Conservation (phyloP, 2,329 filamentous ascomycete genomes). For the Raffaelea arxii region DNA sequence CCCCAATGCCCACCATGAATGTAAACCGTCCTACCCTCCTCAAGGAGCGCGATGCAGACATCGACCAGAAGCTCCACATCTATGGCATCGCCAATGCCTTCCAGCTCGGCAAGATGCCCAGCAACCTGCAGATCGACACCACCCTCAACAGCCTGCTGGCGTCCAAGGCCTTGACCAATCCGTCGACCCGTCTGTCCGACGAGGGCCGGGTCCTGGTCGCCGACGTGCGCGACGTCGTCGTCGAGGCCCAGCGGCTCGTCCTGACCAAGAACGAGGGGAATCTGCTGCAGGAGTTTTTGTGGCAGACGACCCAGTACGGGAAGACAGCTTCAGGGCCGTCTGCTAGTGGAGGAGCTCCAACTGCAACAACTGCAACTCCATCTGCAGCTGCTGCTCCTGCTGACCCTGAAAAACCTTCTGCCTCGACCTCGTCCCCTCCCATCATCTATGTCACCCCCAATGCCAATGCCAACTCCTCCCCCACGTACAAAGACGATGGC, state of each 20-base stretch:
- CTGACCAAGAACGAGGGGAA: constrained; percentile 94
- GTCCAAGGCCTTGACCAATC: constrained; percentile 58
- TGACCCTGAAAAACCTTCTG: too few relatives aligned
- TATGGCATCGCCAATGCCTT: constrained; percentile 88
- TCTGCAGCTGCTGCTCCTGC: too few relatives aligned
- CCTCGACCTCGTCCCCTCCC: constrained; percentile 44
- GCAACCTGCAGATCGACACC: constrained; percentile 92
- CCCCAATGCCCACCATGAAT: constrained; percentile 15
- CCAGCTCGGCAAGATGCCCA: constrained; percentile 80
- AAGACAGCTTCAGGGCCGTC: too few relatives aligned
- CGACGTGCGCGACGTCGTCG: constrained; percentile 71
- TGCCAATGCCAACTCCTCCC: constrained; percentile 66
- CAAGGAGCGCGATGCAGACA: constrained; percentile 71
- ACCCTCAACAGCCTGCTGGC: constrained; percentile 80
- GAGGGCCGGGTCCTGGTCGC: constrained; percentile 73
- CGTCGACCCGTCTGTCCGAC: constrained; percentile 65
- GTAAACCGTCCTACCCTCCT: constrained; percentile 68
- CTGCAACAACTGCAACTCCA: too few relatives aligned
- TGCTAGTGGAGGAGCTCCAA: too few relatives aligned
- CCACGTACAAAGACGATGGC: constrained; percentile 77
- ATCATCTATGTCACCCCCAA: constrained; percentile 58
- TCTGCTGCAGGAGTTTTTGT: constrained; percentile 92
- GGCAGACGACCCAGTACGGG: constrained; percentile 73
- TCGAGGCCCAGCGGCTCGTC: constrained; percentile 74
- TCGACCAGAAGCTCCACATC: constrained; percentile 89